phyloP scores from a whole-genome alignment of 1,139 yeast genomes.

The Hanseniaspora sp. region DNA sequence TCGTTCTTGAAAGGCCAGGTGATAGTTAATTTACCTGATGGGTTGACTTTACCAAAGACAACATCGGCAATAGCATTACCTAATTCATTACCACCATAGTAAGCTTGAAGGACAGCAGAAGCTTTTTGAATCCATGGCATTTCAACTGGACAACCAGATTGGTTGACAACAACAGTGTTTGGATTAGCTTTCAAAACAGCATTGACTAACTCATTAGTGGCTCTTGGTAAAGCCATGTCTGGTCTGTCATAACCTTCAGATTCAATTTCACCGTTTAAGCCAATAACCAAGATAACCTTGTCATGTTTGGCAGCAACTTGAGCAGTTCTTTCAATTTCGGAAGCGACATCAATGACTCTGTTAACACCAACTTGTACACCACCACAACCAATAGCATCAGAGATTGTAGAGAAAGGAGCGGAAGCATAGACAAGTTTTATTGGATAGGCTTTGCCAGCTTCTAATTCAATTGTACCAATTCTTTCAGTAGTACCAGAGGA shows the following conservation, averaged over 20 bases:
- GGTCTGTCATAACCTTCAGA: conserved; percentile 43
- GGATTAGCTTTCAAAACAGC: conserved; percentile 41
- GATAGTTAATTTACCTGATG: conserved; percentile 52
- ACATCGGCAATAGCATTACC: conserved; percentile 48
- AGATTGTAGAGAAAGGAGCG: conserved; percentile 34
- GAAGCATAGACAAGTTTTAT: conserved; percentile 45
- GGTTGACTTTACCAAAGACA: conserved; percentile 52
- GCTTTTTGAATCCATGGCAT: conserved; percentile 46
- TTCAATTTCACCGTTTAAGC: conserved; percentile 42
- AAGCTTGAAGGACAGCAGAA: conserved; percentile 41
- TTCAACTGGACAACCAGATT: conserved; percentile 52
- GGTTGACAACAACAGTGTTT: conserved; percentile 45
- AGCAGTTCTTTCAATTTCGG: conserved; percentile 34
- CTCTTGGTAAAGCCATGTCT: conserved; percentile 36
- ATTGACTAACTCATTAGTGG: conserved; percentile 38
- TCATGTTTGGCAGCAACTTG: conserved; percentile 38
- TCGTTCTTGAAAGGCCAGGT: conserved; percentile 42
- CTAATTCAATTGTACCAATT: conserved; percentile 32
- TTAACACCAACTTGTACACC: conserved; percentile 33
- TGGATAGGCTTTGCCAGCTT: conserved; percentile 36
- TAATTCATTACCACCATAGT: conserved; percentile 40
- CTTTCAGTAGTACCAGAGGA: conserved; percentile 46
- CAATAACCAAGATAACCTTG: conserved; percentile 38
- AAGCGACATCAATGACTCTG: conserved; percentile 27
- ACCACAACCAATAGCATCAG: conserved; percentile 34